Base-by-base conservation (phyloP, 257 asterid genomes). In the Fraxinus cuspidata region DNA sequence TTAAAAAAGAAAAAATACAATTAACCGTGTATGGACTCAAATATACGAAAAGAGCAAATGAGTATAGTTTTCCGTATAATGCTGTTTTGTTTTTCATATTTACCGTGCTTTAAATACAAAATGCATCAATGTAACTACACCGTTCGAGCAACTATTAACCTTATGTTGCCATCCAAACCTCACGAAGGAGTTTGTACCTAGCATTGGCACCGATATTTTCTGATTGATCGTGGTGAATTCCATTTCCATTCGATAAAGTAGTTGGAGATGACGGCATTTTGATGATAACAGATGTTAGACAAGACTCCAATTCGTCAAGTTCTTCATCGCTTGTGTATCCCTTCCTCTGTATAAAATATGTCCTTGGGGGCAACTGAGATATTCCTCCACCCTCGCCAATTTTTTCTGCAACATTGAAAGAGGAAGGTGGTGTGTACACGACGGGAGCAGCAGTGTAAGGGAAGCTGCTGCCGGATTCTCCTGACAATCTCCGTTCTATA, bases 261-360 rank as follows among this genome's bases (percentile, higher is more conserved):
- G 80, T 75, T 4, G 90, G 82, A 65, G 93, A 84, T 13, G 79
- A 71, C 21, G 91, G 84, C n/a, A 81, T 60, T 58, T 86, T 88
- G 74, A 87, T 81, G 29, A 88, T 81, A 27, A 89, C 88, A 23
- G 88, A 82, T 21, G 85, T 65, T 53, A 90, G 84, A 70, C 97
- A 92, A 70, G 87, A 83, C 83, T 93, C 94, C 66, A 93, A 81
- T 78, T 92, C 98, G 44, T 89, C 96, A 63, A 96, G 87, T 85
- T 93, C 98, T 75, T 93, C 99, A 3, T 93, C 98, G 13, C 98
- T 93, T 31, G 98, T 90, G 86, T 93, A 91, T 37, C 97, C 99
- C 83, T 96, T 96, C 80, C 94, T 89, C 87, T 87, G 97, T 74
- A 90, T 85, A 0, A 89, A 73, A 56, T 98, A 91, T 72, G 98